These are phyloP conservation scores for Posidonia oceanica DNA, from an alignment of 116 monocot species.

Conservation along the genomic window DNA sequence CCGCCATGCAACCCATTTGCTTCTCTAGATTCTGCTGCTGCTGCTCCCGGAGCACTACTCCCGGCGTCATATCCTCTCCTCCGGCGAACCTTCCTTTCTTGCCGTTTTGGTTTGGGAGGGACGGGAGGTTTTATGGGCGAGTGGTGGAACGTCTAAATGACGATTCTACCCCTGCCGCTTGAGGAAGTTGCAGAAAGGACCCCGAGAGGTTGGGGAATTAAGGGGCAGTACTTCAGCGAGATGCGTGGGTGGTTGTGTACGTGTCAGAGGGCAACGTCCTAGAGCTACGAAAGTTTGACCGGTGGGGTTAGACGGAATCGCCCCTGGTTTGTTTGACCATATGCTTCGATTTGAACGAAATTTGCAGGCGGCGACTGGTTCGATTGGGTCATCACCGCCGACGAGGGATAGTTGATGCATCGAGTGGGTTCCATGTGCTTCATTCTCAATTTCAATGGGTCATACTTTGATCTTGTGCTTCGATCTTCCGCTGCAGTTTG, in stretches of 20 bases:
- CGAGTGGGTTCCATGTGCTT: no score
- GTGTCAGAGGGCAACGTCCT: neutral
- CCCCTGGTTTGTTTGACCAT: neutral
- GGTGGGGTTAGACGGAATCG: neutral
- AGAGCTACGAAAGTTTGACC: neutral
- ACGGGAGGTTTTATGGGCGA: neutral
- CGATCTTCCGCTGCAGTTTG: no score
- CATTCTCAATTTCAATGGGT: no score
- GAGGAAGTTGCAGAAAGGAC: neutral
- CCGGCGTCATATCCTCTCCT: neutral
- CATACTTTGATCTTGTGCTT: no score
- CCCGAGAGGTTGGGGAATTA: neutral
- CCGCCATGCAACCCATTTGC: slow-evolving; percentile 95
- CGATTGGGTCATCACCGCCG: no score
- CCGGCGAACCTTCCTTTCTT: neutral
- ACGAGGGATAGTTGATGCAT: no score
- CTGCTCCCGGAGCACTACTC: neutral
- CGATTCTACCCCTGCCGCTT: neutral
- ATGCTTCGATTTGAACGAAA: no score
- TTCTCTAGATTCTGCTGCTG: slow-evolving; percentile 19
- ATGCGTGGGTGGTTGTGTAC: neutral
- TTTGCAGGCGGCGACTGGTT: no score
- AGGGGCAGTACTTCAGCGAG: no score
- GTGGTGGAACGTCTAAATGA: neutral
- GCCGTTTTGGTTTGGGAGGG: neutral